Evolutionary conservation across 2,329 filamentous ascomycete species (phyloP), one percentile per base, ranked within the genome.

Genomic region (Cryphonectria nitschkei): DNA sequence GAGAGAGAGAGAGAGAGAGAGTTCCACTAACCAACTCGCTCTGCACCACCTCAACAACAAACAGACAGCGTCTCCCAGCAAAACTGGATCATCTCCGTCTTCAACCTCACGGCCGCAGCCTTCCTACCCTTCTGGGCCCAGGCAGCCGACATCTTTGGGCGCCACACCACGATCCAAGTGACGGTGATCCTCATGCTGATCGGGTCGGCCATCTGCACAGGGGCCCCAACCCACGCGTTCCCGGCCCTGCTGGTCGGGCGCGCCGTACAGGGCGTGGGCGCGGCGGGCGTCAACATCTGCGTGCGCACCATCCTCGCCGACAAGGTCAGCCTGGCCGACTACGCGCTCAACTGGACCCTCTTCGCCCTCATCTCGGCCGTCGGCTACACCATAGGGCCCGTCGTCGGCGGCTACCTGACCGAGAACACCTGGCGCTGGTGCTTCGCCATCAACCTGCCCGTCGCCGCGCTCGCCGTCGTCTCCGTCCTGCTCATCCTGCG

Each of bases 11-110:
- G 16, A 22, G 26, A 61, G 32, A 61, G 7, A 29, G 26, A 37
- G 29, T 41, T 41, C 62, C 11, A 41, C 41, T 58, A 22, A 65
- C 72, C 72, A 34, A 63, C 3, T 9, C 29, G 7, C 39, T 46
- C 39, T 37, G 11, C 8, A 22, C 22, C 37, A 1, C 39, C 9
- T 11, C 43, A 46, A 50, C 43, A 9, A 16, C 69, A 86, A 9
- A 16, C 69, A 86, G 85, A 84, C 72, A 77, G 88, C 75, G 76
- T 88, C 5, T 83, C 86, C 26, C 86, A 90, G 74, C 82, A 91
- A 2, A 92, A 90, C 76, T 92, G 89, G 89, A 90, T 93, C 75
- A 87, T 92, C 26, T 90, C 90, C 0, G 84, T 89, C 8, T 93
- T 92, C 79, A 92, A 89, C 67, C 81, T 93, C 19, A 90, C 89